Evolutionary conservation across 2,329 filamentous ascomycete species (phyloP).

Genomic region (Cryphonectria parasitica): DNA sequence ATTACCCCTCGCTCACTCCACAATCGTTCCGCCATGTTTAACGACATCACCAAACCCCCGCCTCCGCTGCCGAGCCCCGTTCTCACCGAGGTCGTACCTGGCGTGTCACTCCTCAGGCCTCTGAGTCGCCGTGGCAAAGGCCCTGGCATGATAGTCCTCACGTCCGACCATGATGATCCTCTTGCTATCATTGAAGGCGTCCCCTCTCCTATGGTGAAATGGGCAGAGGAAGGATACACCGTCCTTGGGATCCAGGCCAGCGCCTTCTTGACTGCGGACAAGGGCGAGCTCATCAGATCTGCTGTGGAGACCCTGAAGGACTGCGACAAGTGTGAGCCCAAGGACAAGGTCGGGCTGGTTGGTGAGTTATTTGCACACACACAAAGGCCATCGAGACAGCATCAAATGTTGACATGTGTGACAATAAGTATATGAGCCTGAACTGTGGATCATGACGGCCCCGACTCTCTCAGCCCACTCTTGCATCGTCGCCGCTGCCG

Average conservation of each 20-base stretch:
- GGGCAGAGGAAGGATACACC: conserved; percentile 30
- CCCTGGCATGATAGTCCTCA: conserved; percentile 34
- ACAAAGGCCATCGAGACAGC: not conserved
- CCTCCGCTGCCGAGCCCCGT: conserved; percentile 24
- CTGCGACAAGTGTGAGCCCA: conserved; percentile 28
- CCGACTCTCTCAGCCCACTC: conserved; percentile 13
- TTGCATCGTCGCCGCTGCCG: conserved; percentile 22
- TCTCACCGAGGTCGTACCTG: conserved; percentile 21
- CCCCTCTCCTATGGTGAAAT: conserved; percentile 25
- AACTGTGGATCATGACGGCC: conserved; percentile 21
- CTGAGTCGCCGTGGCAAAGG: conserved; percentile 37
- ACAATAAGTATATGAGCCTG: conserved; percentile 27
- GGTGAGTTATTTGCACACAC: conserved; percentile 12
- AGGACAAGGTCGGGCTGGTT: conserved; percentile 27
- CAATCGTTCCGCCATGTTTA: conserved; percentile 11
- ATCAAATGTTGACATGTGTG: not conserved
- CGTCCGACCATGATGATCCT: conserved; percentile 26
- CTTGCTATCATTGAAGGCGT: conserved; percentile 23
- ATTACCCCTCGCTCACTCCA: not conserved
- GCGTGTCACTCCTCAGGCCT: conserved; percentile 29
- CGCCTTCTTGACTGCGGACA: conserved; percentile 13
- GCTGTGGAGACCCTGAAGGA: conserved; percentile 17
- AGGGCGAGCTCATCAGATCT: conserved; percentile 4
- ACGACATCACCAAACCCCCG: conserved; percentile 29
- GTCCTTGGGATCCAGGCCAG: conserved; percentile 27